A percentile compares a stretch with the other conserved stretches of the same genome.
Conservation (phyloP, 495 filamentous ascomycete genomes). For the Cryomyces minteri region DNA sequence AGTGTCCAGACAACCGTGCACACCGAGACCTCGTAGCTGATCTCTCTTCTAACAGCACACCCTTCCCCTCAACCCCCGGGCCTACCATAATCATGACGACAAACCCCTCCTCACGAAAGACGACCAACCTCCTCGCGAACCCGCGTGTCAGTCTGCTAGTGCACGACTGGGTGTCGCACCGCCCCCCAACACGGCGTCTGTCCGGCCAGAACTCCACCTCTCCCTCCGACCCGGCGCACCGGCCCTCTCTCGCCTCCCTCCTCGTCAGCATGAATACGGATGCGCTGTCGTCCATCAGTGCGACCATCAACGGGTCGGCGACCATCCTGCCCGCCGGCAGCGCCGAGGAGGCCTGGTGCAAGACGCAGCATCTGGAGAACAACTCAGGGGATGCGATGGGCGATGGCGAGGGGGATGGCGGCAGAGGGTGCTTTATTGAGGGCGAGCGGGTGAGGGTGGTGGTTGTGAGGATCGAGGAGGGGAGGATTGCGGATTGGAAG, state of each 20-base stretch:
- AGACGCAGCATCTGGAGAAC: conserved; percentile 69
- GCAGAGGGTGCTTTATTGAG: conserved; percentile 20
- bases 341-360: conserved; percentile 68
- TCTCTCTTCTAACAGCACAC: conserved; percentile 1
- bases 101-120: conserved; percentile 76
- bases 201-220: conserved; percentile 5
- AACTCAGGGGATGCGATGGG: conserved; percentile 44
- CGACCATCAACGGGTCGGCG: conserved; percentile 78
- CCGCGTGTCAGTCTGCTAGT: conserved; percentile 88
- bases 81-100: conserved; percentile 89
- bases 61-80: too few species aligned
- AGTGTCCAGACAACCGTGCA: too few species aligned
- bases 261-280: conserved; percentile 81
- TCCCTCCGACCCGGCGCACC: conserved; percentile 29
- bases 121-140: conserved; percentile 67
- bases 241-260: conserved; percentile 57
- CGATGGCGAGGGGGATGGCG: conserved; percentile 16
- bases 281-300: conserved; percentile 73
- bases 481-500: conserved; percentile 24
- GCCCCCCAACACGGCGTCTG: conserved; percentile 43
- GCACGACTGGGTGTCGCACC: conserved; percentile 95
- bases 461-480: conserved; percentile 22
- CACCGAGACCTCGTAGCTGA: too few species aligned
- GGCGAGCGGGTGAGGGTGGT: conserved; percentile 22
- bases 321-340: conserved; percentile 48